These are phyloP conservation scores for Canna indica DNA, from an alignment of 176 grass and related monocot genomes.

Conservation along the genomic window DNA sequence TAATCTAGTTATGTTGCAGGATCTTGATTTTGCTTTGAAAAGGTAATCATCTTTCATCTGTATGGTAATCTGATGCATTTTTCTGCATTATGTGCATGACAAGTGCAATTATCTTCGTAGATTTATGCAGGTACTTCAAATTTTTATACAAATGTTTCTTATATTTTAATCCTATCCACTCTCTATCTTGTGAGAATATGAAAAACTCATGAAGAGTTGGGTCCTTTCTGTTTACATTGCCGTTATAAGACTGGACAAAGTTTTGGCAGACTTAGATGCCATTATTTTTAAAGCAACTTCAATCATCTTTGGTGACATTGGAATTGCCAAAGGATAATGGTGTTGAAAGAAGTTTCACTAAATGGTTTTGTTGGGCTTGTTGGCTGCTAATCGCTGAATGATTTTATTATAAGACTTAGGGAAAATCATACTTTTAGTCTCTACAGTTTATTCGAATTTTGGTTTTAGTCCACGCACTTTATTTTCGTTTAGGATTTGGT, in stretches of 20 bases:
- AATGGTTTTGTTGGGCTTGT: no score
- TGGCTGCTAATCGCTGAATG: no score
- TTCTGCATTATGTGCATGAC: constrained; percentile 8
- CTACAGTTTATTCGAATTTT: no score
- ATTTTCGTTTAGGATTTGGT: no score
- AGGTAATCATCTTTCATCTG: constrained; percentile 36
- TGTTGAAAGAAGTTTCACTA: not conserved
- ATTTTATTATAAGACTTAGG: no score
- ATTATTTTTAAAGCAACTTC: not conserved
- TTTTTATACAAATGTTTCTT: not conserved
- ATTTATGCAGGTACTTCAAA: not conserved
- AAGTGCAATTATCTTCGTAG: constrained; percentile 3
- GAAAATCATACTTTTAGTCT: no score
- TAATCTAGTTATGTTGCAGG: constrained; percentile 38
- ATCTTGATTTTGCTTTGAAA: constrained; percentile 31
- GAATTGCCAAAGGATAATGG: not conserved
- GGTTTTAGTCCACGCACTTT: no score
- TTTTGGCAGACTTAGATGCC: not conserved
- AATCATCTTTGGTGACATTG: not conserved
- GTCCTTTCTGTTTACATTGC: not conserved
- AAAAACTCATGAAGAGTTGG: not conserved
- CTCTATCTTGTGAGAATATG: not conserved
- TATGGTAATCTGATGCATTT: not conserved
- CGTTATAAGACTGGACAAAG: not conserved
- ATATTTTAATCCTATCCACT: not conserved